These are phyloP conservation scores for Melastoma malabathricum DNA, from an alignment of 345 rosid species.

Conservation along the genomic window DNA sequence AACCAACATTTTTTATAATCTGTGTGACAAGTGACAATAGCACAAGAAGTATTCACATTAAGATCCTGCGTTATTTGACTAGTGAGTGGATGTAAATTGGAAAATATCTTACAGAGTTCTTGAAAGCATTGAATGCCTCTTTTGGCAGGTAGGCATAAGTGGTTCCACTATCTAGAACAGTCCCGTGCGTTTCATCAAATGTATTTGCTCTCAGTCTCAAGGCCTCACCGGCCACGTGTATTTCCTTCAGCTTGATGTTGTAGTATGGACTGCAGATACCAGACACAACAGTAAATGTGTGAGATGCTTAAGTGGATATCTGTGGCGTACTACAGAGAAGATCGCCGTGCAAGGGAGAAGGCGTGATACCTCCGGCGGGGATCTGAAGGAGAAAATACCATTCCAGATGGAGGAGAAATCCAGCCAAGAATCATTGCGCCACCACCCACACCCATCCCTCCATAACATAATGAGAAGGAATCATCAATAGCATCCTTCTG, in stretches of 20 bases:
- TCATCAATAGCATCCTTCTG: slow-evolving; percentile 60
- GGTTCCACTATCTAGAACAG: slow-evolving; percentile 85
- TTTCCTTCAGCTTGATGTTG: slow-evolving; percentile 82
- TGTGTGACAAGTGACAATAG: slow-evolving; percentile 8
- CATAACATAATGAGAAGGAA: slow-evolving; percentile 85
- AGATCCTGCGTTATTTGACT: background rate
- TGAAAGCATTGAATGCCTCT: slow-evolving; percentile 55
- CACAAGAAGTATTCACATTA: background rate
- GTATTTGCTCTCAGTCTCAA: slow-evolving; percentile 40
- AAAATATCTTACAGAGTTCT: slow-evolving; percentile 52
- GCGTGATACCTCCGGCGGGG: slow-evolving; percentile 54
- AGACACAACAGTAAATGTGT: slow-evolving; percentile 84
- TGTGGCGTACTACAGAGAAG: background rate
- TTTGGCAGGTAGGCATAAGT: slow-evolving; percentile 85
- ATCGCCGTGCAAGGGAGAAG: background rate
- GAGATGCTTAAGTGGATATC: slow-evolving; percentile 29
- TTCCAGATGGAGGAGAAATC: slow-evolving; percentile 44
- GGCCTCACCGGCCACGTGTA: slow-evolving; percentile 77
- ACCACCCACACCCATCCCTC: slow-evolving; percentile 90
- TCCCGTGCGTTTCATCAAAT: slow-evolving; percentile 65
- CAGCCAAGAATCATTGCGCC: slow-evolving; percentile 93
- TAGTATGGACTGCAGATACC: slow-evolving; percentile 98
- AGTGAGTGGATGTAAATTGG: background rate
- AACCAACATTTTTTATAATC: slow-evolving; percentile 43
- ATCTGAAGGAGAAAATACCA: slow-evolving; percentile 58